Percentiles rank a stretch among this genome's conserved stretches.
phyloP scores from a whole-genome alignment of 2,329 filamentous ascomycete genomes.

The Trichoderma breve region DNA sequence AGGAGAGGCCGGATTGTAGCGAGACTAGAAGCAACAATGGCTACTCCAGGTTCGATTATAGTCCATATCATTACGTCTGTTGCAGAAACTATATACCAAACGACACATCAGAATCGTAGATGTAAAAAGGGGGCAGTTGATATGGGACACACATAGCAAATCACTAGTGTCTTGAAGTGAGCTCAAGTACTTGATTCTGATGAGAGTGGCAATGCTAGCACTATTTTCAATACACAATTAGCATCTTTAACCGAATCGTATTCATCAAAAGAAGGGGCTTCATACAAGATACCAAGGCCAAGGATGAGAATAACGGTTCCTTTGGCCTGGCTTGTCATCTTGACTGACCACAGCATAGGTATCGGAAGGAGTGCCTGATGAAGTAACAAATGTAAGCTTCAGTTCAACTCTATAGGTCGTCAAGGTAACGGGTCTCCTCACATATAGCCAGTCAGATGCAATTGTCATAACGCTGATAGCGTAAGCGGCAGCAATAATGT shows the following conservation, averaged over 20 bases:
- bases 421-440: conserved; percentile 27
- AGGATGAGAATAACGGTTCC: conserved; percentile 50
- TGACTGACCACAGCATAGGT: conserved; percentile 54
- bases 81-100: conserved; percentile 38
- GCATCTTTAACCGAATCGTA: background rate
- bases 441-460: conserved; percentile 54
- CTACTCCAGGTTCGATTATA: conserved; percentile 55
- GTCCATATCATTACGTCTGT: conserved; percentile 57
- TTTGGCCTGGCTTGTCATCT: conserved; percentile 53
- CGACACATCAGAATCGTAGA: background rate
- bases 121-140: conserved; percentile 20
- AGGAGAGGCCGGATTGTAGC: conserved; percentile 55
- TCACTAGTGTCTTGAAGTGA: conserved; percentile 45
- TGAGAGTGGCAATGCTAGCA: conserved; percentile 54
- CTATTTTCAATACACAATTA: conserved; percentile 30
- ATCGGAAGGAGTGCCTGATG: conserved; percentile 49
- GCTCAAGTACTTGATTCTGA: conserved; percentile 49
- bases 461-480: conserved; percentile 52
- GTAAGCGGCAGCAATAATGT: conserved; percentile 50
- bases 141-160: conserved; percentile 45
- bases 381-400: background rate
- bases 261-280: background rate
- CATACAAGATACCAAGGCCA: conserved; percentile 51
- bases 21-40: conserved; percentile 53
- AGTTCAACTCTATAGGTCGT: background rate